Evolutionary conservation across 2,329 filamentous ascomycete species (phyloP).

Genomic region (Alternaria consortialis): DNA sequence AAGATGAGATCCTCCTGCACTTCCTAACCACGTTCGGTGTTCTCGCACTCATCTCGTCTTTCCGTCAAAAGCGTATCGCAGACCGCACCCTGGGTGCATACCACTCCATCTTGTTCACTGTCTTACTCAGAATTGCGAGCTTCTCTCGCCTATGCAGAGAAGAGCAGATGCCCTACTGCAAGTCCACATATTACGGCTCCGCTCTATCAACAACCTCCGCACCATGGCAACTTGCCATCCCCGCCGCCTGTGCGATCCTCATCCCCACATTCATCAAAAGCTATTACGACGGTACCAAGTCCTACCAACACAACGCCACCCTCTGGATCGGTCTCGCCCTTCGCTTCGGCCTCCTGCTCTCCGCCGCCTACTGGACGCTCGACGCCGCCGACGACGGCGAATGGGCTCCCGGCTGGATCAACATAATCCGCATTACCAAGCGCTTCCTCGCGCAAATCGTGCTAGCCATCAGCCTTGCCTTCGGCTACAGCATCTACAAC

Average conservation of each 20-base stretch:
- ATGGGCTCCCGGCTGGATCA: conserved; percentile 70
- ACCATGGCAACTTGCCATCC: conserved; percentile 85
- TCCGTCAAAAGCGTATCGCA: conserved; percentile 71
- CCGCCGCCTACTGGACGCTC: conserved; percentile 85
- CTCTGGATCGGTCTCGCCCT: conserved; percentile 85
- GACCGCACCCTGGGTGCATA: conserved; percentile 82
- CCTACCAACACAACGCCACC: conserved; percentile 85
- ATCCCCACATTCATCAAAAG: conserved; percentile 80
- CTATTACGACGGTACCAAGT: conserved; percentile 82
- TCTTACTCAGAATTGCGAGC: conserved; percentile 81
- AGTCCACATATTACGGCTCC: conserved; percentile 94
- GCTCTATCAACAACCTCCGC: conserved; percentile 91
- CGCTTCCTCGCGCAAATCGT: conserved; percentile 82
- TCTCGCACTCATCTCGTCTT: conserved; percentile 75
- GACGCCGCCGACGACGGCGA: conserved; percentile 87
- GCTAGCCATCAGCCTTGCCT: conserved; percentile 81
- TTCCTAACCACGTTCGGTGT: conserved; percentile 89
- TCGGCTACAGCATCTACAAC: conserved; percentile 83
- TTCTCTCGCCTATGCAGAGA: conserved; percentile 93
- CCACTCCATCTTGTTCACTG: conserved; percentile 83
- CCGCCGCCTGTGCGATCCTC: conserved; percentile 74
- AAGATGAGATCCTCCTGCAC: conserved; percentile 92
- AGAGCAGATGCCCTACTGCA: conserved; percentile 97
- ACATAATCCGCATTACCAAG: conserved; percentile 74
- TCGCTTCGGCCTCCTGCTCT: conserved; percentile 76